Evolutionary conservation across 2,329 filamentous ascomycete species (phyloP), one percentile per base, ranked within the genome.

Genomic region (Fusarium siculi): DNA sequence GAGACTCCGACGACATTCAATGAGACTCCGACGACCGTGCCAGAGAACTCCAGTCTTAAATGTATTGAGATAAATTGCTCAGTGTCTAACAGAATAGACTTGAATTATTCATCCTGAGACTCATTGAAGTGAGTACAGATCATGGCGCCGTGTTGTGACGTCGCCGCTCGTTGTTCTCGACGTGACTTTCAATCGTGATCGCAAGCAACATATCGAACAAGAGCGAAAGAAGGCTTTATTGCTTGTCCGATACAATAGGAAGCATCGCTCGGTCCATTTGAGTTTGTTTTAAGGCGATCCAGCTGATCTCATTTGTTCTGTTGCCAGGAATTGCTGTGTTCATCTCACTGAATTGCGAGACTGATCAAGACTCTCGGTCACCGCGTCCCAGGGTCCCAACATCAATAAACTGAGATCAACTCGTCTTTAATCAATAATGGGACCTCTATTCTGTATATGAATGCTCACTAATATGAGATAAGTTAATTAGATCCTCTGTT

Each of bases 21-120:
- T 4, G 28, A n/a, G n/a, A n/a, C n/a, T n/a, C n/a, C n/a, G 5
- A 8, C 2, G 5, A 18, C 47, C 9, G n/a, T 11, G 16, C 9
- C 11, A 2, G 16, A 50, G 8, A 7, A 32, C 19, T 16, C 4
- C n/a, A 34, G 7, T 3, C 2, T 18, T 4, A n/a, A 9, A 49
- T 12, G 4, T 4, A 12, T 10, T 10, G 16, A 8, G 4, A 23
- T 15, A 8, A 5, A 23, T 0, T 23, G 0, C n/a, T 10, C 8
- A 0, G 0, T 5, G 2, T 4, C 4, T 2, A 21, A 16, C 4
- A 11, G 0, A 21, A 0, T 0, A 15, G 7, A 6, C 12, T 15
- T 16, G n/a, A n/a, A n/a, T n/a, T 16, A 3, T 21, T 0, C 10
- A 23, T 21, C 1, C 4, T 4, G 0, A 5, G 6, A 15, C 4